phyloP scores from a whole-genome alignment of 164 flowering plant species.

The Umbilicus rupestris region DNA sequence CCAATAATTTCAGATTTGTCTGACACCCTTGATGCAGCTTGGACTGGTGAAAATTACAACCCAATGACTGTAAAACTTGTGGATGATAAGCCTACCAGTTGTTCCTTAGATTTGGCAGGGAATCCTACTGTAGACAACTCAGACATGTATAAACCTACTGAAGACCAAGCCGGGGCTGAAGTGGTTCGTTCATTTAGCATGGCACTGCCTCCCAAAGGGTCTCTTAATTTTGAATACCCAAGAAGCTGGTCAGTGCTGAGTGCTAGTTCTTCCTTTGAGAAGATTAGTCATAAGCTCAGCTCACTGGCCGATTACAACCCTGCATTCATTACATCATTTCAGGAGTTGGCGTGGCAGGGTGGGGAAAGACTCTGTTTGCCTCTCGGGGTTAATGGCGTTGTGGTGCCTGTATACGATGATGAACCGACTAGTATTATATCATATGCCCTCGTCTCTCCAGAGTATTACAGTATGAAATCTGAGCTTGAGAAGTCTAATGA shows the following conservation, averaged over 20 bases:
- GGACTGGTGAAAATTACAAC: constrained; percentile 70
- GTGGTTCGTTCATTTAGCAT: constrained; percentile 21
- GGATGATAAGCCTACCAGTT: constrained; percentile 29
- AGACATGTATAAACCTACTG: constrained; percentile 26
- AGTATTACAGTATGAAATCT: constrained; percentile 48
- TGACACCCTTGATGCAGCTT: constrained; percentile 85
- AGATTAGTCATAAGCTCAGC: constrained; percentile 42
- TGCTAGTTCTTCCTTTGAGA: constrained; percentile 46
- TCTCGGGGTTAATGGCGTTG: constrained; percentile 65
- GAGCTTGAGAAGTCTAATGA: constrained; percentile 60
- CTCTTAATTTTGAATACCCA: constrained; percentile 45
- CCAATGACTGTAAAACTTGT: constrained; percentile 22
- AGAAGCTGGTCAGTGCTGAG: constrained; percentile 39
- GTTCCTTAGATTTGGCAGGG: constrained; percentile 11
- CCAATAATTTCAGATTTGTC: constrained; percentile 47
- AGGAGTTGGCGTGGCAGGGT: constrained; percentile 47
- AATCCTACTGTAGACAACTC: constrained; percentile 8
- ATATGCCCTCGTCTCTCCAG: constrained; percentile 54
- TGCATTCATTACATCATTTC: constrained; percentile 48
- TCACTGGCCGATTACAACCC: constrained; percentile 52
- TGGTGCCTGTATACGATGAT: constrained; percentile 87
- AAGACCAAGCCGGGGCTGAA: constrained; percentile 27
- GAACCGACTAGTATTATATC: constrained; percentile 91
- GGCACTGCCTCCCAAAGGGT: constrained; percentile 22
- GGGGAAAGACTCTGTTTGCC: constrained; percentile 70